Conservation (phyloP, 2,329 filamentous ascomycete genomes). For the Thielaviopsis euricoi region DNA sequence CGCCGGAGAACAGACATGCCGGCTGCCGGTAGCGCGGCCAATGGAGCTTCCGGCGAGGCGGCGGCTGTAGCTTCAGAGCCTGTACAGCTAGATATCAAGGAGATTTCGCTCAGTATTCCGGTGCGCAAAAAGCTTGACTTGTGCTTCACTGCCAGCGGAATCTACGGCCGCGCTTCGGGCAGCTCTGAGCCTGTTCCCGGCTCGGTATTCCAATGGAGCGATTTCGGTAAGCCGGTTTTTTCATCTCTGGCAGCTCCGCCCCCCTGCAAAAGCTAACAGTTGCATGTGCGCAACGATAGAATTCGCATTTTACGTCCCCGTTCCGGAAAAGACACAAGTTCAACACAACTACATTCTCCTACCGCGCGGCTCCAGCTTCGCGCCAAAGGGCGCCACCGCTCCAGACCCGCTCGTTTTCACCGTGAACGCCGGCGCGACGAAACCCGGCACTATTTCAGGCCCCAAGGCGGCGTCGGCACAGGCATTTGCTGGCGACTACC, state of each 20-base stretch:
- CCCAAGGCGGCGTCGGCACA: slow-evolving; percentile 31
- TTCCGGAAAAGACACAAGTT: slow-evolving; percentile 47
- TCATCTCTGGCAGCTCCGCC: not conserved
- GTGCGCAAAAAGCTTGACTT: slow-evolving; percentile 53
- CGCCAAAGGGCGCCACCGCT: slow-evolving; percentile 28
- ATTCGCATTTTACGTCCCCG: slow-evolving; percentile 45
- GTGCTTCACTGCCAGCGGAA: slow-evolving; percentile 40
- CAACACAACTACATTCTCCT: slow-evolving; percentile 52
- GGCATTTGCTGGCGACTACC: slow-evolving; percentile 41
- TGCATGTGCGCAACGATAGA: slow-evolving; percentile 23
- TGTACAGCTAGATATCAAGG: slow-evolving; percentile 43
- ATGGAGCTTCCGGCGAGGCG: slow-evolving; percentile 21
- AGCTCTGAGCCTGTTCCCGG: slow-evolving; percentile 34
- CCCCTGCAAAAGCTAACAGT: not conserved
- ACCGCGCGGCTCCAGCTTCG: slow-evolving; percentile 36
- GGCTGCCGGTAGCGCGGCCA: slow-evolving; percentile 14
- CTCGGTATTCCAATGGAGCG: slow-evolving; percentile 42
- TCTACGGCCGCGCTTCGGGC: slow-evolving; percentile 39
- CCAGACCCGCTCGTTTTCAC: slow-evolving; percentile 49
- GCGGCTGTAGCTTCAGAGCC: slow-evolving; percentile 25
- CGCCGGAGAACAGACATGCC: slow-evolving; percentile 32
- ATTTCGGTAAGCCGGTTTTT: slow-evolving; percentile 32
- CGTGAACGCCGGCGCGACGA: slow-evolving; percentile 41
- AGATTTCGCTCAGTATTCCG: slow-evolving; percentile 50
- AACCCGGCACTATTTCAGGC: slow-evolving; percentile 39